phyloP scores from a whole-genome alignment of 73 alveolate genomes.

The Tetrahymena elliotti region DNA sequence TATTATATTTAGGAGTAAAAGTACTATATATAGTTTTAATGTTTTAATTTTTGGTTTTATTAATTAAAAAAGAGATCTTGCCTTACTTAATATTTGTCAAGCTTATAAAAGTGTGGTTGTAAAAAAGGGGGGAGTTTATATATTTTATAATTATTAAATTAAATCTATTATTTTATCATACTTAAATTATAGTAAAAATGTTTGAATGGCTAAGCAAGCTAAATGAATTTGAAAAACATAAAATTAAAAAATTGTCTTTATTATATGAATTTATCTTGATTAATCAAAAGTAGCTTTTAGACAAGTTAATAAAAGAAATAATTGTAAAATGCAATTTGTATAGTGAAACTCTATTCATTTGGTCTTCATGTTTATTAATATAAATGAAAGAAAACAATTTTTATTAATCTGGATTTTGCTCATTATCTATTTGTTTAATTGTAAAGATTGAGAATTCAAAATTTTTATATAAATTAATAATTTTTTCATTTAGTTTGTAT shows the following conservation, averaged over 20 bases:
- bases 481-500: background rate
- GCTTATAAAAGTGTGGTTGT: no score
- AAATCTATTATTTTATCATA: no score
- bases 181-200: no score
- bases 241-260: background rate
- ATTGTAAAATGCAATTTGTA: background rate
- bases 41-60: background rate
- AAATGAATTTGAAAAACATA: no score
- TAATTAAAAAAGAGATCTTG: background rate
- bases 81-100: background rate
- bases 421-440: background rate
- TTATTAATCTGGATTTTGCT: background rate
- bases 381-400: no score
- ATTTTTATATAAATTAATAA: no score
- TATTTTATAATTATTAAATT: no score
- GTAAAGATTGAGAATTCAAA: background rate
- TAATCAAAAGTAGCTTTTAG: background rate
- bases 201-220: background rate
- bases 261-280: background rate
- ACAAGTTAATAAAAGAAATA: background rate
- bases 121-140: no score
- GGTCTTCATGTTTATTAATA: background rate
- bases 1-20: no score
- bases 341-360: background rate
- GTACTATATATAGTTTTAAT: background rate